Conservation (phyloP, 768 basidiomycete species). For the Obba rivulosa region DNA sequence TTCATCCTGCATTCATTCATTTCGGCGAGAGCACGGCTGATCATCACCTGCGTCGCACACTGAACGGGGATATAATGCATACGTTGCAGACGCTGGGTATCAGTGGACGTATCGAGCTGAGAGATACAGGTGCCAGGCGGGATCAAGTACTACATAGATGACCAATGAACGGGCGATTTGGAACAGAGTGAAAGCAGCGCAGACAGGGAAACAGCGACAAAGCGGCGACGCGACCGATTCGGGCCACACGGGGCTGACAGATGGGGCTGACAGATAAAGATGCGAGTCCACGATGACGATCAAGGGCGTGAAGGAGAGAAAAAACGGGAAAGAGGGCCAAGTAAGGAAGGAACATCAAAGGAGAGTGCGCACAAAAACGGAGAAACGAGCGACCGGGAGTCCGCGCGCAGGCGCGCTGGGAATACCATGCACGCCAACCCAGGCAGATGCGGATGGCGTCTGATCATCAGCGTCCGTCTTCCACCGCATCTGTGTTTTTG, state of each 20-base stretch:
- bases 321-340: not conserved
- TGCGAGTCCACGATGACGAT: not conserved
- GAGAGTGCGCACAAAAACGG: not conserved
- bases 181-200: not conserved
- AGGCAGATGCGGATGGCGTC: not conserved
- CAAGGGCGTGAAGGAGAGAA: not conserved
- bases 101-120: no score
- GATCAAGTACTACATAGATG: no score
- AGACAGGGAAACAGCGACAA: not conserved
- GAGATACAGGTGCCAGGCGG: no score
- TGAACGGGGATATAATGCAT: no score
- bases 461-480: not conserved
- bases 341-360: not conserved
- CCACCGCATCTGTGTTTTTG: slow-evolving; percentile 1
- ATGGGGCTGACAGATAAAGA: not conserved
- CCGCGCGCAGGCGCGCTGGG: not conserved
- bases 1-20: no score
- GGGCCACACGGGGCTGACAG: not conserved
- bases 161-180: no score
- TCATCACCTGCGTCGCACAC: no score
- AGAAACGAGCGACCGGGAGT: not conserved
- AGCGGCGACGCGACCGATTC: not conserved
- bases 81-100: no score
- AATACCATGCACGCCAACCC: no score
- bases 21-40: no score